Conservation (phyloP, 768 basidiomycete species). For the Boletellus ananas region DNA sequence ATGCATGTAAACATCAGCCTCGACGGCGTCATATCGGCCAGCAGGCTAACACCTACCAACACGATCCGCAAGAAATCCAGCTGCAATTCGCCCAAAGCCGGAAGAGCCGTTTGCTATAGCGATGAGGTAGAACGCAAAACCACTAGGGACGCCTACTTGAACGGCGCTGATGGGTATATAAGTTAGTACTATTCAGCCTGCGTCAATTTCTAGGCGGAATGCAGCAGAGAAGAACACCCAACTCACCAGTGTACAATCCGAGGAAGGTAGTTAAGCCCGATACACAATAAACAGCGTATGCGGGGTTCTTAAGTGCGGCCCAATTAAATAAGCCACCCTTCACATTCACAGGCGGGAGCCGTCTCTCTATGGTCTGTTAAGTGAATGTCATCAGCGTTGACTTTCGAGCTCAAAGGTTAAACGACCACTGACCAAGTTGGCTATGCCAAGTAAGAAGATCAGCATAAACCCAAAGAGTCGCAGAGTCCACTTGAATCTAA, state of each 20-base stretch:
- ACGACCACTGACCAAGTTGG: constrained; percentile 44
- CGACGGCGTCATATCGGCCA: neutral
- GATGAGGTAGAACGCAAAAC: constrained; percentile 61
- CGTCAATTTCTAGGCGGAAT: neutral
- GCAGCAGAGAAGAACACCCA: neutral
- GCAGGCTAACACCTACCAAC: constrained; percentile 36
- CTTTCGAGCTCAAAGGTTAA: neutral
- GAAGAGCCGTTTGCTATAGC: constrained; percentile 68
- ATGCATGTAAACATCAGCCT: neutral
- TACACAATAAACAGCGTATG: constrained; percentile 54
- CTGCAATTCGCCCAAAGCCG: constrained; percentile 53
- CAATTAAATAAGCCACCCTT: constrained; percentile 58
- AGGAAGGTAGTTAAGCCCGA: constrained; percentile 59
- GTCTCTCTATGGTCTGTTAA: constrained; percentile 35
- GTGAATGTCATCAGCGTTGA: neutral
- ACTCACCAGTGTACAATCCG: constrained; percentile 63
- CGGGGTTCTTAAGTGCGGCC: constrained; percentile 41
- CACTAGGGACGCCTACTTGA: constrained; percentile 42
- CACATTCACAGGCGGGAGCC: constrained; percentile 51
- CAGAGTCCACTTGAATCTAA: constrained; percentile 74
- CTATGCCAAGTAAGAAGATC: constrained; percentile 45
- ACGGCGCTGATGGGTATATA: constrained; percentile 62
- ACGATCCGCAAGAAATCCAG: constrained; percentile 53
- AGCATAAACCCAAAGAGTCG: constrained; percentile 66
- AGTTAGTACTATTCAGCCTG: constrained; percentile 47